phyloP scores from a whole-genome alignment of 1,284 basidiomycete genomes.

The Xanthoconium separans region DNA sequence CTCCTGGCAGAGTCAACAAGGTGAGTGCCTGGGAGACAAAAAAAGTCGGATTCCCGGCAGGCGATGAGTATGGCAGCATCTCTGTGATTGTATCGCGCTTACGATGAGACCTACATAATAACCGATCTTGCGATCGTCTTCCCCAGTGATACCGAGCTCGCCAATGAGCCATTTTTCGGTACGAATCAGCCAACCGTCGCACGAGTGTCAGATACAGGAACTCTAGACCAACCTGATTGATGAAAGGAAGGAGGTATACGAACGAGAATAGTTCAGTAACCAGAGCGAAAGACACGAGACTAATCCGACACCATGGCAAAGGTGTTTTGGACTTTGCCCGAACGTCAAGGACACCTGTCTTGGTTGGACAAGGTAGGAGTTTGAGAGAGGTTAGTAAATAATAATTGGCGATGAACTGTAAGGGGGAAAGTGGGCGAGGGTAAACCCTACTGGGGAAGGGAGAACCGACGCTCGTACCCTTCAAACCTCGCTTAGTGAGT shows the following conservation, averaged over 20 bases:
- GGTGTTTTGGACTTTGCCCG: slow-evolving; percentile 17
- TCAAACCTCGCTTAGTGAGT: too few relatives aligned
- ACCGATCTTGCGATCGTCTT: slow-evolving; percentile 56
- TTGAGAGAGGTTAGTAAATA: too few relatives aligned
- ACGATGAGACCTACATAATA: slow-evolving; percentile 70
- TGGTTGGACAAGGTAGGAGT: background rate
- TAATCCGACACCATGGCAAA: slow-evolving; percentile 26
- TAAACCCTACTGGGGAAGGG: too few relatives aligned
- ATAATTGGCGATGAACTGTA: too few relatives aligned
- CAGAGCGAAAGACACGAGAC: slow-evolving; percentile 16
- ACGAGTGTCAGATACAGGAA: background rate
- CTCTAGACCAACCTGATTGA: slow-evolving; percentile 26
- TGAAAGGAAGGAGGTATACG: slow-evolving; percentile 27
- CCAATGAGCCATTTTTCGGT: slow-evolving; percentile 27
- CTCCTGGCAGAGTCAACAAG: slow-evolving; percentile 38
- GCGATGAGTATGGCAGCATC: background rate
- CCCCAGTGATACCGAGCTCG: slow-evolving; percentile 35
- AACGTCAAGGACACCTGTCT: too few relatives aligned
- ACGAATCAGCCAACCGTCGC: background rate
- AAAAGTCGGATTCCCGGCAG: slow-evolving; percentile 68
- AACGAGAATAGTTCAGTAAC: slow-evolving; percentile 25
- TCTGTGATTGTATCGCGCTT: slow-evolving; percentile 2
- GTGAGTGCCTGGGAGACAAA: slow-evolving; percentile 68
- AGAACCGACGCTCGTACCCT: too few relatives aligned
- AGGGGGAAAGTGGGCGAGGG: too few relatives aligned